Base-by-base conservation (phyloP, 257 asterid species). In the Nicotiana paniculata region DNA sequence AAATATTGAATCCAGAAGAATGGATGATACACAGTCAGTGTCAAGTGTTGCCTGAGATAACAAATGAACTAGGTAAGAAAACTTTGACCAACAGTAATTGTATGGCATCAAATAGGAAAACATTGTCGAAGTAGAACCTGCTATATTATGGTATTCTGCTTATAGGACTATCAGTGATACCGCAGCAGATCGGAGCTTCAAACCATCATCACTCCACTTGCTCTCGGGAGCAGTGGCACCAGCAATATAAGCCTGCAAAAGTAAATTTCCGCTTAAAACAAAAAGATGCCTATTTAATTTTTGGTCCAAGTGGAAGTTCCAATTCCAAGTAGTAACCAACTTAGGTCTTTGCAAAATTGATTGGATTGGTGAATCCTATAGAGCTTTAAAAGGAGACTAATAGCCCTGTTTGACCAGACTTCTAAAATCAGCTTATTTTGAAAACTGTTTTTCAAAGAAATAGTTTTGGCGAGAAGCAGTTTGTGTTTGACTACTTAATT, bases 101-200 rank as follows among this genome's bases (percentile, higher is more conserved):
- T 66, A 28, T 63, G 69, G 69, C 39, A 63, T 30, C 21, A 30
- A 21, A 64, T 64, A 64, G 70, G 37, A 64, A 63, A 28, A 3
- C 43, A 65, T 15, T 37, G 6, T 30, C 46, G 46, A 65, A 66
- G 16, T 5, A 67, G 75, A 77, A 77, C 32, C 65, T 77, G 81
- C 30, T 57, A 35, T 33, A 77, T 33, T 6, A 39, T 28, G 12
- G 16, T 26, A 77, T 53, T 68, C 46, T 9, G 33, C 16, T 88
- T 79, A 93, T 58, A 90, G 65, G 82, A 93, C 83, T 18, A 94
- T 86, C 32, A 93, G 87, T 4, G 99, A 96, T 78, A 96, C 90
- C 10, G 97, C 99, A 84, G 99, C 97, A 77, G 99, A 92, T 15
- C 98, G 97, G 83, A 93, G 98, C 77, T 86, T 88, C 67, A 92